Evolutionary conservation across 2,329 filamentous ascomycete genomes (phyloP).

Genomic region (Penicillium sp.): DNA sequence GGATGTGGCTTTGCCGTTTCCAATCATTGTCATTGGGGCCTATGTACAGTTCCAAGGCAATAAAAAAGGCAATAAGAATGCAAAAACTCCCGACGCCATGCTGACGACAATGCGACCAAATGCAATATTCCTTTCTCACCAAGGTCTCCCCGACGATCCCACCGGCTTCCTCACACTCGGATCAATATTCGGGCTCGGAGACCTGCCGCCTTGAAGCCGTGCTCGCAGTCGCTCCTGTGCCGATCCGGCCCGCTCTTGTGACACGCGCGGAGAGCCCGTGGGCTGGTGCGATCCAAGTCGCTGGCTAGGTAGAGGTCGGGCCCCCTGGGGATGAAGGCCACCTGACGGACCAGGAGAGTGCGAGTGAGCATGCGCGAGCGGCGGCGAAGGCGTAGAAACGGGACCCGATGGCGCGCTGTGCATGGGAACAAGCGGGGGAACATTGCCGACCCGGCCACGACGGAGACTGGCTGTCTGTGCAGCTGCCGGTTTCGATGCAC

Average conservation of each 20-base stretch:
- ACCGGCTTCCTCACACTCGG: constrained; percentile 35
- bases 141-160: constrained; percentile 23
- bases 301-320: constrained; percentile 69
- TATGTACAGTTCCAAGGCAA: constrained; percentile 3
- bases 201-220: constrained; percentile 63
- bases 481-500: constrained; percentile 26
- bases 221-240: constrained; percentile 83
- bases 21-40: background rate
- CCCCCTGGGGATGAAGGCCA: constrained; percentile 30
- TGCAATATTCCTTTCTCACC: constrained; percentile 11
- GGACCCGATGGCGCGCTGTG: constrained; percentile 26
- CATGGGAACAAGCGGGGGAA: constrained; percentile 20
- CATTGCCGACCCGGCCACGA: constrained; percentile 32
- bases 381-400: constrained; percentile 15
- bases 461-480: constrained; percentile 42
- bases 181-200: constrained; percentile 35
- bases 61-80: constrained; percentile 2
- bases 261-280: constrained; percentile 35
- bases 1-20: background rate
- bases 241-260: constrained; percentile 31
- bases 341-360: constrained; percentile 26
- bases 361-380: constrained; percentile 21
- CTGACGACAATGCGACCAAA: constrained; percentile 16
- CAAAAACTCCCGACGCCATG: constrained; percentile 21
- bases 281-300: constrained; percentile 72